phyloP scores from a whole-genome alignment of 2,329 filamentous ascomycete genomes.

The Pezicula carpinea region DNA sequence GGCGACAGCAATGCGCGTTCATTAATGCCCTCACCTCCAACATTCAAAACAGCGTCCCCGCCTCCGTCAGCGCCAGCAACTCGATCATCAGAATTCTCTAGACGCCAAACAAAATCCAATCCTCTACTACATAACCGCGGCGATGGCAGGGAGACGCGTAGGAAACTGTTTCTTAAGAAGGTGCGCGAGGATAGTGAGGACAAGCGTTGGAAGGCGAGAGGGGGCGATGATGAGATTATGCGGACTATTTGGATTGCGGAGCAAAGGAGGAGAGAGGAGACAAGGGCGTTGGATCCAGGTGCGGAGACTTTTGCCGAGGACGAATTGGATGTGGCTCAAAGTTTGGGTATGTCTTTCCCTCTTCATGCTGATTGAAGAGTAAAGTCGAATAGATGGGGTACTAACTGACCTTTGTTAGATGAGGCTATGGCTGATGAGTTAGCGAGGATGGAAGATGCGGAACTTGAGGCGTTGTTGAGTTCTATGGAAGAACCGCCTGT shows the following conservation, averaged over 20 bases:
- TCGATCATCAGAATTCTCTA: background rate
- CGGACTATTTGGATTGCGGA: conserved; percentile 34
- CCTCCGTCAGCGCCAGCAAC: background rate
- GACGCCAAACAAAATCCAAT: conserved; percentile 2
- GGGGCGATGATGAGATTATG: conserved; percentile 55
- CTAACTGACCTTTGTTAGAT: conserved; percentile 13
- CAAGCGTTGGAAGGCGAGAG: conserved; percentile 52
- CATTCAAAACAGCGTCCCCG: background rate
- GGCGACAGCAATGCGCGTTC: conserved; percentile 39
- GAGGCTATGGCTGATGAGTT: conserved; percentile 46
- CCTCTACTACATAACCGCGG: conserved; percentile 2
- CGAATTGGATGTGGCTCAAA: conserved; percentile 7
- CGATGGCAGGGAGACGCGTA: conserved; percentile 58
- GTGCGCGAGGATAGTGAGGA: conserved; percentile 59
- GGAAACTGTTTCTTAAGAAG: conserved; percentile 65
- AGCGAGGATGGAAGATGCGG: conserved; percentile 47
- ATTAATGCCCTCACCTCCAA: conserved; percentile 19
- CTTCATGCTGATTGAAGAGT: conserved; percentile 1
- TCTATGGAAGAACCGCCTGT: conserved; percentile 34
- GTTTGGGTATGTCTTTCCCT: conserved; percentile 10
- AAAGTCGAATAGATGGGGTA: conserved; percentile 4
- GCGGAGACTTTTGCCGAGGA: conserved; percentile 11
- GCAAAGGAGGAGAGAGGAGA: conserved; percentile 29
- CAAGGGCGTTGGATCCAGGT: conserved; percentile 24
- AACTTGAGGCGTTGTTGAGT: conserved; percentile 52